Evolutionary conservation across 176 grass and related monocot genomes (phyloP).

Genomic region (Aegilops speltoides): DNA sequence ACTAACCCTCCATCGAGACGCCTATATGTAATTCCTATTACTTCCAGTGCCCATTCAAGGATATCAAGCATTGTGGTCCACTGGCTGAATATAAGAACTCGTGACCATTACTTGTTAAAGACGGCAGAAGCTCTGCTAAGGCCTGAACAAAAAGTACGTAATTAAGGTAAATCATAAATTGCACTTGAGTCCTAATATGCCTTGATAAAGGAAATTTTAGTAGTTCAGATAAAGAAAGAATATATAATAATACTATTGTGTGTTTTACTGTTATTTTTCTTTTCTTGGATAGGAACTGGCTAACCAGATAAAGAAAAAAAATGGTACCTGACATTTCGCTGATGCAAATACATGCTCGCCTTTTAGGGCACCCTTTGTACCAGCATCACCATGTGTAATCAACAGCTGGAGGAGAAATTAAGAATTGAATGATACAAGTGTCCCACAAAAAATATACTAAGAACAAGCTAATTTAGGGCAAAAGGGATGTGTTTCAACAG

Average conservation of each 20-base stretch:
- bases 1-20: constrained; percentile 82
- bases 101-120: constrained; percentile 75
- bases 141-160: constrained; percentile 56
- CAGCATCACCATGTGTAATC: constrained; percentile 70
- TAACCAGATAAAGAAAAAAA: constrained; percentile 17
- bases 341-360: constrained; percentile 80
- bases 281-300: neutral
- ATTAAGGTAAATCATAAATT: constrained; percentile 13
- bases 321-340: constrained; percentile 79
- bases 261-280: neutral
- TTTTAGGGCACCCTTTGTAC: constrained; percentile 72
- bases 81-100: constrained; percentile 95
- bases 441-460: neutral
- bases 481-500: neutral
- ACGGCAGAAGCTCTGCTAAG: constrained; percentile 79
- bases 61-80: constrained; percentile 99
- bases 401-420: constrained; percentile 55
- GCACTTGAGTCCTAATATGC: neutral
- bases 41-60: constrained; percentile 93
- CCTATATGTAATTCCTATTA: constrained; percentile 89
- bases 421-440: constrained; percentile 23
- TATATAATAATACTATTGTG: no score
- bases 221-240: no score
- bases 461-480: constrained; percentile 7
- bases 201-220: neutral